These are phyloP conservation scores for Trichocladium uniseriatum DNA, from an alignment of 495 filamentous ascomycete genomes.

Conservation along the genomic window DNA sequence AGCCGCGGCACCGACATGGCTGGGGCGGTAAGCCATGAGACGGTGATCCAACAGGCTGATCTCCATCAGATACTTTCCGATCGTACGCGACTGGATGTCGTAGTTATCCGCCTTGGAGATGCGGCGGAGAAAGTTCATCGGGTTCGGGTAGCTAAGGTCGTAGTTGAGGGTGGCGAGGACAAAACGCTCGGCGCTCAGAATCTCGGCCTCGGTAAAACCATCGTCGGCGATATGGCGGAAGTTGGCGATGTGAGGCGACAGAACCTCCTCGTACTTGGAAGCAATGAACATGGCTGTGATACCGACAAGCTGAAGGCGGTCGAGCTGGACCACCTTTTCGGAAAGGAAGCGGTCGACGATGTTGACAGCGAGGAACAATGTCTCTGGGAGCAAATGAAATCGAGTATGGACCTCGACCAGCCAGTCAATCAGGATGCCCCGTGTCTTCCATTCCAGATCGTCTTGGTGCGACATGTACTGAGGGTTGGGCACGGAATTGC, in stretches of 20 bases:
- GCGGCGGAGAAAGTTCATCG: slow-evolving; percentile 97
- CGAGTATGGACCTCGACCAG: slow-evolving; percentile 95
- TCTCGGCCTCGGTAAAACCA: slow-evolving; percentile 91
- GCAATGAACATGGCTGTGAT: slow-evolving; percentile 99
- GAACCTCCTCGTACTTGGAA: slow-evolving; percentile 96
- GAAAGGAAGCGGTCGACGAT: slow-evolving; percentile 97
- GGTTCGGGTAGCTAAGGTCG: slow-evolving; percentile 96
- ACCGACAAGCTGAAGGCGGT: slow-evolving; percentile 90
- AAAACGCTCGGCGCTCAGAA: slow-evolving; percentile 92
- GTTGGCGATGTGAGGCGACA: slow-evolving; percentile 93
- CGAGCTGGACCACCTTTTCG: slow-evolving; percentile 83
- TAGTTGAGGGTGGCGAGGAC: slow-evolving; percentile 85
- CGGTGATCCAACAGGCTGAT: slow-evolving; percentile 91
- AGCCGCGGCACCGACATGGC: slow-evolving; percentile 78
- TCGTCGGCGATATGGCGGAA: slow-evolving; percentile 96
- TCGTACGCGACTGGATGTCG: slow-evolving; percentile 90
- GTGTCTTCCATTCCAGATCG: slow-evolving; percentile 96
- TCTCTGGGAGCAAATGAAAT: slow-evolving; percentile 96
- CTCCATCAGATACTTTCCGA: slow-evolving; percentile 98
- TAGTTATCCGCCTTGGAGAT: slow-evolving; percentile 99
- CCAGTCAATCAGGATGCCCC: slow-evolving; percentile 96
- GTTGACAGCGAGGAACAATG: slow-evolving; percentile 92
- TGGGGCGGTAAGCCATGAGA: slow-evolving; percentile 78
- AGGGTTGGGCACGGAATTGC: slow-evolving; percentile 75
- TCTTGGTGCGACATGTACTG: slow-evolving; percentile 90